A percentile compares a stretch with the other conserved stretches of the same genome.
These are phyloP conservation scores for Aristolochia californica DNA, from an alignment of 164 flowering plant genomes.

Conservation along the genomic window DNA sequence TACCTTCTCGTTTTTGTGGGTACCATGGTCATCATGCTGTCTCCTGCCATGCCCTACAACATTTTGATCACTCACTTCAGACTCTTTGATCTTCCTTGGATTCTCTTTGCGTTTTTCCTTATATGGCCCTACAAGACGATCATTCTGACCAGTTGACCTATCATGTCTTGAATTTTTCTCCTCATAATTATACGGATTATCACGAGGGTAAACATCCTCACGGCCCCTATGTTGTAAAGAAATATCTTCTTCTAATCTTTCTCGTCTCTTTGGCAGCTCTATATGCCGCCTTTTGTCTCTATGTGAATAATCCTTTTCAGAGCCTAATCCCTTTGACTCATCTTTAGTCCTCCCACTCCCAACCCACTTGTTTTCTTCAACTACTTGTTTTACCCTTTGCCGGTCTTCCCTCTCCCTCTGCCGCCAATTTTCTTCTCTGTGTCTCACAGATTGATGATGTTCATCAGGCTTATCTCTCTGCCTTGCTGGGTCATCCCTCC, in stretches of 20 bases:
- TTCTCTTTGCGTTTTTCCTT: slow-evolving; percentile 49
- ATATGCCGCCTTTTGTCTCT: slow-evolving; percentile 48
- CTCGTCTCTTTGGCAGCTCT: slow-evolving; percentile 57
- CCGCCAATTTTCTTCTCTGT: slow-evolving; percentile 59
- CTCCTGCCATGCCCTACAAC: slow-evolving; percentile 28
- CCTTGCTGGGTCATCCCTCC: slow-evolving; percentile 54
- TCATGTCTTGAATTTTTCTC: slow-evolving; percentile 63
- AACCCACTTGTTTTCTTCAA: slow-evolving; percentile 52
- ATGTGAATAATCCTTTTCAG: slow-evolving; percentile 45
- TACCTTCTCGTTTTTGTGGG: slow-evolving; percentile 54
- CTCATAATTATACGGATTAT: slow-evolving; percentile 32
- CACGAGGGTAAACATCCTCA: slow-evolving; percentile 53
- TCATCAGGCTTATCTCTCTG: slow-evolving; percentile 49
- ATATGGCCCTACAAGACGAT: slow-evolving; percentile 25
- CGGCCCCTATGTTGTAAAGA: slow-evolving; percentile 43
- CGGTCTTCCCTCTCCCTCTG: slow-evolving; percentile 58
- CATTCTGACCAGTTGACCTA: slow-evolving; percentile 42
- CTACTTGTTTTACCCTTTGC: slow-evolving; percentile 42
- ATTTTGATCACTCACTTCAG: slow-evolving; percentile 32
- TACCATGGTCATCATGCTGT: slow-evolving; percentile 46
- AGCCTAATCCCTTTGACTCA: slow-evolving; percentile 36
- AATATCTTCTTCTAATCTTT: slow-evolving; percentile 44
- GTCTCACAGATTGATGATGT: slow-evolving; percentile 45
- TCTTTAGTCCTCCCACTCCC: slow-evolving; percentile 48
- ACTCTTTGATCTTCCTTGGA: slow-evolving; percentile 42